Evolutionary conservation across 306 rosid species (phyloP).

Genomic region (Dalbergia cultrata): DNA sequence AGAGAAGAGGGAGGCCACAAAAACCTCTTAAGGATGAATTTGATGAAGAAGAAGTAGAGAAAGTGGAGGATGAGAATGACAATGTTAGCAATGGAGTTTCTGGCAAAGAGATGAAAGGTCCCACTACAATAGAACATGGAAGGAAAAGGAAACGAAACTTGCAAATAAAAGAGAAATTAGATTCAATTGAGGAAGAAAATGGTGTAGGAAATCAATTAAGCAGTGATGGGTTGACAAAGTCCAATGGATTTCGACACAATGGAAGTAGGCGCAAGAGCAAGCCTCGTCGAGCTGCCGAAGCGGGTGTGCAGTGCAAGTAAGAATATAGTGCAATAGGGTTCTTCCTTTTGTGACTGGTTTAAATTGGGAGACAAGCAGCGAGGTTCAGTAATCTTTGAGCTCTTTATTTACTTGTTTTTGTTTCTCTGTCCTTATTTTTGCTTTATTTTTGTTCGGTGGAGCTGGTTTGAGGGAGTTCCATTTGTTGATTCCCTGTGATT

Average conservation of each 20-base stretch:
- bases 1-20: constrained; percentile 67
- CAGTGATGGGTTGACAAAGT: constrained; percentile 54
- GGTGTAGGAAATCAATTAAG: constrained; percentile 53
- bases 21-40: constrained; percentile 63
- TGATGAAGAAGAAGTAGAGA: constrained; percentile 58
- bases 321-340: constrained; percentile 44
- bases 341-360: constrained; percentile 49
- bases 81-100: constrained; percentile 55
- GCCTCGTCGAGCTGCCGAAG: constrained; percentile 93
- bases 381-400: constrained; percentile 61
- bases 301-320: constrained; percentile 92
- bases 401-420: constrained; percentile 53
- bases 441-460: constrained; percentile 33
- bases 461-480: constrained; percentile 48
- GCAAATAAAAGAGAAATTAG: constrained; percentile 56
- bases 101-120: constrained; percentile 54
- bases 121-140: constrained; percentile 52
- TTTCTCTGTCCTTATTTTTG: constrained; percentile 52
- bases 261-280: constrained; percentile 90
- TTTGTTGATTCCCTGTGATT: constrained; percentile 50
- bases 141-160: constrained; percentile 64
- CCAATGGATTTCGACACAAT: constrained; percentile 79
- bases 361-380: constrained; percentile 52
- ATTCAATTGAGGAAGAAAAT: constrained; percentile 58
- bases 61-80: constrained; percentile 56